Percentiles rank a stretch among this genome's conserved stretches.
phyloP scores from a whole-genome alignment of 352 stramenopile genomes.

The Pythium grandisporangium region DNA sequence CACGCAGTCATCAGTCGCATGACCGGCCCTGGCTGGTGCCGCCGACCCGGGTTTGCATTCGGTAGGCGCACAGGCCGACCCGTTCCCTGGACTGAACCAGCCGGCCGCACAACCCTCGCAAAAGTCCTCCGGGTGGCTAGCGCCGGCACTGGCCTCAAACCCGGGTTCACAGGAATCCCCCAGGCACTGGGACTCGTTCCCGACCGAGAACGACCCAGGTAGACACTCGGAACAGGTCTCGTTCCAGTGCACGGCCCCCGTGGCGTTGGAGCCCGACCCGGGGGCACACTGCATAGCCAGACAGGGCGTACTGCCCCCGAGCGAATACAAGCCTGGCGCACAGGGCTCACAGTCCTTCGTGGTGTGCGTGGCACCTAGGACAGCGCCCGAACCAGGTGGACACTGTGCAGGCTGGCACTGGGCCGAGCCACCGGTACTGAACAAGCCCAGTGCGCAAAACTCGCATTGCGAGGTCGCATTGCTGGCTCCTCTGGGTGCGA shows the following conservation, averaged over 20 bases:
- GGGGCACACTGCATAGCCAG: conserved; percentile 18
- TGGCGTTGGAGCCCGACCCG: conserved; percentile 14
- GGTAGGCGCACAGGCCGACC: conserved; percentile 16
- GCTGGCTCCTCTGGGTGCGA: conserved; percentile 23
- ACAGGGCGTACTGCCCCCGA: conserved; percentile 20
- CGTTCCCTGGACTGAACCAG: conserved; percentile 20
- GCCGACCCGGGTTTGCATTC: conserved; percentile 15
- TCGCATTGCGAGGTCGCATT: conserved; percentile 18
- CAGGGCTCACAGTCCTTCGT: conserved; percentile 19
- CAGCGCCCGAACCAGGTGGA: conserved; percentile 19
- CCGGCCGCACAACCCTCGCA: conserved; percentile 23
- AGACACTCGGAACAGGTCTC: conserved; percentile 18
- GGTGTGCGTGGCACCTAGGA: conserved; percentile 14
- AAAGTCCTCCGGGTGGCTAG: conserved; percentile 17
- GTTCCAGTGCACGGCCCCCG: conserved; percentile 7
- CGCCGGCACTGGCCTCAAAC: conserved; percentile 13
- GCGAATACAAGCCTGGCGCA: conserved; percentile 19
- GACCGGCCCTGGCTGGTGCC: conserved; percentile 15
- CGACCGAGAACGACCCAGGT: conserved; percentile 16
- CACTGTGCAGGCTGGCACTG: conserved; percentile 30
- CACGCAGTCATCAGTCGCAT: conserved; percentile 16
- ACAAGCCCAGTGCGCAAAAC: conserved; percentile 23
- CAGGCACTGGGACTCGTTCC: conserved; percentile 25
- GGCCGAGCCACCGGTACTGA: conserved; percentile 17
- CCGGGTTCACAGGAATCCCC: conserved; percentile 19